A percentile compares a stretch with the other conserved stretches of the same genome.
phyloP scores from a whole-genome alignment of 129 eudicot genomes.

The Heracleum sosnowskyi region DNA sequence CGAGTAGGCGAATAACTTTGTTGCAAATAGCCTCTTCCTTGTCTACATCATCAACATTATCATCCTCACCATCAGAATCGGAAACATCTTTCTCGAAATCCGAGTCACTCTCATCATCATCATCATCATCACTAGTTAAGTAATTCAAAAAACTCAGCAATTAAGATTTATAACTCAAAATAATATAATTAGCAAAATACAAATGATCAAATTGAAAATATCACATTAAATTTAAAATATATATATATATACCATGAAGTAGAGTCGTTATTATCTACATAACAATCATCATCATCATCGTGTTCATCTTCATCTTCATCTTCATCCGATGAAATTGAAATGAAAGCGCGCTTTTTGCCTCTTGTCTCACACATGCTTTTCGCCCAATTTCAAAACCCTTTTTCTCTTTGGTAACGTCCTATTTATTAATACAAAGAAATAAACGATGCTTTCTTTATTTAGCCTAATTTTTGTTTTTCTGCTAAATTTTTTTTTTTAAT shows the following conservation, averaged over 20 bases:
- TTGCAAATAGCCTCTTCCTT: slow-evolving; percentile 25
- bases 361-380: slow-evolving; percentile 15
- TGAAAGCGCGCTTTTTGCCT: slow-evolving; percentile 25
- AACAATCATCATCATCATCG: slow-evolving; percentile 12
- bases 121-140: slow-evolving; percentile 4
- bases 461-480: too few species aligned
- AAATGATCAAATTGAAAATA: too few species aligned
- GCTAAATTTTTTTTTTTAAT: too few species aligned
- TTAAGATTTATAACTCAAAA: neutral
- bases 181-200: neutral
- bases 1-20: slow-evolving; percentile 25
- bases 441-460: too few species aligned
- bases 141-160: neutral
- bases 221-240: too few species aligned
- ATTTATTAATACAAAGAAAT: too few species aligned
- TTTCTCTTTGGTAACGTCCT: neutral
- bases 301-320: slow-evolving; percentile 19
- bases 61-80: slow-evolving; percentile 6
- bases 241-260: slow-evolving; percentile 9
- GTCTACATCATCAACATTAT: slow-evolving; percentile 5
- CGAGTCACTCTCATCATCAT: slow-evolving; percentile 25
- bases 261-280: neutral
- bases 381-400: neutral
- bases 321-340: slow-evolving; percentile 37
- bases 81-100: slow-evolving; percentile 18